phyloP scores from a whole-genome alignment of 192 early-diverging fungal species.

The Umbelopsis sp. region DNA sequence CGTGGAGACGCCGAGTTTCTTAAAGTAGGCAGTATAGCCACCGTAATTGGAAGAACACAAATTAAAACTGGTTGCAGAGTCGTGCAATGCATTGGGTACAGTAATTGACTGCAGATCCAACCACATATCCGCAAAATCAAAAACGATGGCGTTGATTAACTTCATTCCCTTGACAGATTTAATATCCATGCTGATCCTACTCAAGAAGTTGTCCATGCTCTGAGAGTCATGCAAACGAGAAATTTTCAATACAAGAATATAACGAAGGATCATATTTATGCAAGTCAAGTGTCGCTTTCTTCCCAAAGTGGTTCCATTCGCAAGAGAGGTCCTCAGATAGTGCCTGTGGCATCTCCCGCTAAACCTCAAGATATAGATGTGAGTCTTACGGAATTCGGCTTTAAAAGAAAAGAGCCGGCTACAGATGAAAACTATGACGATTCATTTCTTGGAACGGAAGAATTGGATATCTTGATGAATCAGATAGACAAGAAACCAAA shows the following conservation, averaged over 20 bases:
- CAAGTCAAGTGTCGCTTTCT: neutral
- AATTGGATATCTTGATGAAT: neutral
- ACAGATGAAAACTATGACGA: constrained; percentile 12
- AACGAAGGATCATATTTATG: neutral
- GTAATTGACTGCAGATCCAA: neutral
- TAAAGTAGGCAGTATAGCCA: constrained; percentile 14
- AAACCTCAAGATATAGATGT: neutral
- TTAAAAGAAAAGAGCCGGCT: neutral
- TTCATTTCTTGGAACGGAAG: neutral
- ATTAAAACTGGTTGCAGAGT: neutral
- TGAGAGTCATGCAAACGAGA: constrained; percentile 1
- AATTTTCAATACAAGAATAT: neutral
- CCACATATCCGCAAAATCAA: neutral
- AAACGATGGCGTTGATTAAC: neutral
- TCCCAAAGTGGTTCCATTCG: neutral
- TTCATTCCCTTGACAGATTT: neutral
- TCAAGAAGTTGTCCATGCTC: neutral
- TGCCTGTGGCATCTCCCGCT: neutral
- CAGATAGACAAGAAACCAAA: neutral
- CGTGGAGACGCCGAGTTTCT: constrained; percentile 2
- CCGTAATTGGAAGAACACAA: constrained; percentile 4
- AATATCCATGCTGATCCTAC: constrained; percentile 3
- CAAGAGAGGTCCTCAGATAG: neutral
- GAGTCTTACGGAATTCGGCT: neutral
- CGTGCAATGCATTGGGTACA: constrained; percentile 6